phyloP scores from a whole-genome alignment of 331 rosid genomes.

The Dryas integrifolia region DNA sequence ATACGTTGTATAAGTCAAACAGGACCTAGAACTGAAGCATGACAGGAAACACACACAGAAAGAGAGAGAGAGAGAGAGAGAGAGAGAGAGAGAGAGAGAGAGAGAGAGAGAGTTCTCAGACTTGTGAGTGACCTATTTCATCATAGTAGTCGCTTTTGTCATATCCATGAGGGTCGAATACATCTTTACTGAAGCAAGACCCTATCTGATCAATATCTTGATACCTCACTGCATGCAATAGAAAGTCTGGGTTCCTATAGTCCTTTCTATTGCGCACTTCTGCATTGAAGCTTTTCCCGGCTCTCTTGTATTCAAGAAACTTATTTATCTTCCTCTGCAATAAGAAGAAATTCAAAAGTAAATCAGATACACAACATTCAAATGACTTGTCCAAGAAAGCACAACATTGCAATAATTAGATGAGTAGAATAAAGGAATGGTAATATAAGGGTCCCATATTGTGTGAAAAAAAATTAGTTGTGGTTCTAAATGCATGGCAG shows the following conservation, averaged over 20 bases:
- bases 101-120: slow-evolving; percentile 24
- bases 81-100: no score
- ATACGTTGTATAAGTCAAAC: not conserved
- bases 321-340: slow-evolving; percentile 81
- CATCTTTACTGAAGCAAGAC: slow-evolving; percentile 94
- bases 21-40: not conserved
- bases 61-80: not conserved
- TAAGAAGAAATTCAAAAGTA: slow-evolving; percentile 19
- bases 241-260: slow-evolving; percentile 91
- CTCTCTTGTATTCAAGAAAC: slow-evolving; percentile 81
- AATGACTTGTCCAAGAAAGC: not conserved
- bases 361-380: not conserved
- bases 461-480: no score
- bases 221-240: slow-evolving; percentile 89
- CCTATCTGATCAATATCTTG: slow-evolving; percentile 94
- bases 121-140: slow-evolving; percentile 64
- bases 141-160: slow-evolving; percentile 78
- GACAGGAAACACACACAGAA: slow-evolving; percentile 5
- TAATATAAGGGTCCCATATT: not conserved
- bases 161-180: slow-evolving; percentile 96
- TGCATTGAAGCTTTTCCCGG: slow-evolving; percentile 91
- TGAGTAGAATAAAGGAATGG: not conserved
- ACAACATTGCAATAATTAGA: not conserved
- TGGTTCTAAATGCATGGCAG: no score
- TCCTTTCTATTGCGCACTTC: slow-evolving; percentile 94